These are phyloP conservation scores for Amanita pseudoporphyria DNA, from an alignment of 768 basidiomycete species.

Conservation along the genomic window DNA sequence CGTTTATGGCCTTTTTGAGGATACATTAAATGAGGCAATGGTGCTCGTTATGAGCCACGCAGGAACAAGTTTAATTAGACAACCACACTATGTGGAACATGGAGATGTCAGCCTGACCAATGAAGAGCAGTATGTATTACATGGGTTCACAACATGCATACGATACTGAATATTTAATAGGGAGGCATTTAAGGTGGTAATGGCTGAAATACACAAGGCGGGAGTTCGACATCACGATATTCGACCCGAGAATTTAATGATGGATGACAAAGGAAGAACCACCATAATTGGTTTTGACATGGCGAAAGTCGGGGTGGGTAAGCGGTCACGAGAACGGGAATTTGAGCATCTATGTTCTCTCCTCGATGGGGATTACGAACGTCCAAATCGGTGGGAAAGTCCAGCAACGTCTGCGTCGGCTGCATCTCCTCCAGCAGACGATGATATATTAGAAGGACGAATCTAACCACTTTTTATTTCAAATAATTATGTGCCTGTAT, in stretches of 20 bases:
- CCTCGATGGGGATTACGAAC: neutral
- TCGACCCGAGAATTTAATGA: slow-evolving; percentile 1
- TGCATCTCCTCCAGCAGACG: neutral
- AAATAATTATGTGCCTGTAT: too few species aligned
- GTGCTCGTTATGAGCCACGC: neutral
- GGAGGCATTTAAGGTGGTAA: neutral
- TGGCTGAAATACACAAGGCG: neutral
- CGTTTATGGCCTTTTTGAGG: neutral
- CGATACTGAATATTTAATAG: neutral
- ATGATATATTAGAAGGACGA: neutral
- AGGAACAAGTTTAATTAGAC: neutral
- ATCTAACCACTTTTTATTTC: neutral
- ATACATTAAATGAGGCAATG: neutral
- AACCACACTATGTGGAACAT: neutral
- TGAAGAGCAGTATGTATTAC: too few species aligned
- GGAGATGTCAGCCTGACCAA: neutral
- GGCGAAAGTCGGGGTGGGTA: neutral
- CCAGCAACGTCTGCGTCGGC: neutral
- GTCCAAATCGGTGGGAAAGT: neutral
- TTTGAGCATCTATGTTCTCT: neutral
- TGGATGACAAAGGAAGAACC: neutral
- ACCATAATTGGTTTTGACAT: neutral
- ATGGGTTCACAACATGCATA: too few species aligned
- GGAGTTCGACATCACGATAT: neutral
- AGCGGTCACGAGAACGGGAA: neutral